phyloP scores from a whole-genome alignment of 768 basidiomycete species.

The Termitomyces sp. region DNA sequence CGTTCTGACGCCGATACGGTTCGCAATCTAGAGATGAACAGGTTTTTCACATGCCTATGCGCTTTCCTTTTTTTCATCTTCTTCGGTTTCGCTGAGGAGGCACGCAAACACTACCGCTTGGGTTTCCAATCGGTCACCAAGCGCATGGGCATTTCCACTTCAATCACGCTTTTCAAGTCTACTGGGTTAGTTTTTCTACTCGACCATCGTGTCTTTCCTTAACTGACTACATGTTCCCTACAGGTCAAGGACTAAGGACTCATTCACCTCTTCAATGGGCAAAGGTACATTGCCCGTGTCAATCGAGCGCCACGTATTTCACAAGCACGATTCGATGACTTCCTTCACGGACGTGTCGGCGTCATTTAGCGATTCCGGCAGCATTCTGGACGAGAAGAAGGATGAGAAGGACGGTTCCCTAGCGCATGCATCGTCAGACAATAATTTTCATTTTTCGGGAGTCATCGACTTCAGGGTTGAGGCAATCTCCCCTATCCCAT shows the following conservation, averaged over 20 bases:
- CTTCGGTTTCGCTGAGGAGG: slow-evolving; percentile 52
- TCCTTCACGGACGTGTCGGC: slow-evolving; percentile 42
- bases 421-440: slow-evolving; percentile 29
- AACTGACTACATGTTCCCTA: background rate
- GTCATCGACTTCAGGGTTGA: slow-evolving; percentile 28
- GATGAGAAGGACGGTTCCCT: slow-evolving; percentile 26
- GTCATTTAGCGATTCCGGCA: slow-evolving; percentile 33
- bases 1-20: slow-evolving; percentile 11
- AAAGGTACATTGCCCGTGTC: slow-evolving; percentile 35
- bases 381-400: slow-evolving; percentile 20
- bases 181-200: slow-evolving; percentile 16
- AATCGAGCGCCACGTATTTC: slow-evolving; percentile 37
- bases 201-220: background rate
- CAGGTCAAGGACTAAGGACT: slow-evolving; percentile 21
- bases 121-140: slow-evolving; percentile 26
- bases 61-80: slow-evolving; percentile 46
- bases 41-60: slow-evolving; percentile 34
- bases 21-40: slow-evolving; percentile 23
- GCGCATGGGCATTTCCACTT: slow-evolving; percentile 19
- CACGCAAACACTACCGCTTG: slow-evolving; percentile 35
- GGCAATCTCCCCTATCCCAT: slow-evolving; percentile 25
- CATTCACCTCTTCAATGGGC: slow-evolving; percentile 13
- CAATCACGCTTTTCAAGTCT: slow-evolving; percentile 18
- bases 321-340: slow-evolving; percentile 41
- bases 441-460: slow-evolving; percentile 30